phyloP scores from a whole-genome alignment of 1,284 basidiomycete genomes.

The Farysia itapuensis region DNA sequence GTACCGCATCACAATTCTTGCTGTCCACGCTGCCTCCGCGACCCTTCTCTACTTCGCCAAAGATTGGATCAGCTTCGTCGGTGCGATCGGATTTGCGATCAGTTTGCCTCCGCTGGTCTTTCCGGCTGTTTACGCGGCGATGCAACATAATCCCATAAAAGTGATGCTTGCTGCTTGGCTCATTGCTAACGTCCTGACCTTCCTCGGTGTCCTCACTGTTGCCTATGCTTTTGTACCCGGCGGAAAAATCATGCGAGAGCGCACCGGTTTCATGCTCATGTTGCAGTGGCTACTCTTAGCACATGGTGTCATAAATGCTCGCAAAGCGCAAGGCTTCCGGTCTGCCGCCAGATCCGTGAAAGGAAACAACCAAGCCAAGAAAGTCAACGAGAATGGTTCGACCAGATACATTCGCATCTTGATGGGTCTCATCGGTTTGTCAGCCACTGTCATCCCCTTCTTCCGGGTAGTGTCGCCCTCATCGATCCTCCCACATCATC shows the following conservation, averaged over 20 bases:
- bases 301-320: constrained; percentile 21
- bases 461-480: constrained; percentile 65
- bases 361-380: constrained; percentile 4
- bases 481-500: constrained; percentile 69
- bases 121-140: constrained; percentile 34
- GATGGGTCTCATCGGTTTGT: constrained; percentile 20
- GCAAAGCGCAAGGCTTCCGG: not conserved
- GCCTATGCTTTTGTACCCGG: constrained; percentile 93
- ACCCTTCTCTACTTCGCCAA: constrained; percentile 65
- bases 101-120: constrained; percentile 63
- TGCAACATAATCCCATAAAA: constrained; percentile 46
- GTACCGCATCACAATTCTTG: constrained; percentile 16
- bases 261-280: constrained; percentile 66
- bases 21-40: constrained; percentile 48
- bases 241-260: constrained; percentile 75
- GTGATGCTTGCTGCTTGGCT: constrained; percentile 46
- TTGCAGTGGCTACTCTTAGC: constrained; percentile 22
- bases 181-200: constrained; percentile 40
- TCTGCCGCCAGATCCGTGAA: not conserved
- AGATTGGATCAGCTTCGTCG: constrained; percentile 75
- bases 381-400: constrained; percentile 6
- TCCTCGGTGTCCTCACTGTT: constrained; percentile 69
- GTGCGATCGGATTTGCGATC: constrained; percentile 71
- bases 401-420: constrained; percentile 34
- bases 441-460: constrained; percentile 54